Percentiles rank a stretch among this genome's conserved stretches.
Evolutionary conservation across 1,284 basidiomycete species (phyloP).

Genomic region (Trametes sp.): DNA sequence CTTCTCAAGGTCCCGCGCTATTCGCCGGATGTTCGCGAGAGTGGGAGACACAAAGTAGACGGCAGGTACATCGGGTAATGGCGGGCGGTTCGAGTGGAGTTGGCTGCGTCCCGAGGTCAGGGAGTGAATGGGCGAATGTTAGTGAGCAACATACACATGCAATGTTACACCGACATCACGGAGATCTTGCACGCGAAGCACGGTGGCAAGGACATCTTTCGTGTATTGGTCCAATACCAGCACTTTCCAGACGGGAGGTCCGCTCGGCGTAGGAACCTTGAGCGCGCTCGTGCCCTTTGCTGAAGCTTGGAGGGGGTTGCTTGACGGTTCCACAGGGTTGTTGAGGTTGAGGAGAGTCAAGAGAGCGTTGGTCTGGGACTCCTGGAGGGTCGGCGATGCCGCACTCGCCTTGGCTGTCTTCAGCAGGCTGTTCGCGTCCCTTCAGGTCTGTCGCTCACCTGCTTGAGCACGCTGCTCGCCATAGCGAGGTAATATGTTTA

Average conservation of each 20-base stretch:
- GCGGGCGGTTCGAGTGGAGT: conserved; percentile 88
- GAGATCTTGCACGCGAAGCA: conserved; percentile 94
- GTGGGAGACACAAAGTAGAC: conserved; percentile 98
- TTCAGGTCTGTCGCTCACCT: conserved; percentile 49
- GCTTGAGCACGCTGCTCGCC: conserved; percentile 63
- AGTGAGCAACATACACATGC: conserved; percentile 77
- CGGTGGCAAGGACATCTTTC: conserved; percentile 96
- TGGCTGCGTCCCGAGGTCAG: conserved; percentile 65
- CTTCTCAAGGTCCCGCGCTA: conserved; percentile 89
- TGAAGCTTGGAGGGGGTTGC: conserved; percentile 40
- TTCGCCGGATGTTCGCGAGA: conserved; percentile 84
- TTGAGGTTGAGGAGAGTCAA: conserved; percentile 57
- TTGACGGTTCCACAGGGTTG: conserved; percentile 42
- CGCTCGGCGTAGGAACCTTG: conserved; percentile 60
- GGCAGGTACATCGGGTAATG: conserved; percentile 95
- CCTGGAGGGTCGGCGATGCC: conserved; percentile 65
- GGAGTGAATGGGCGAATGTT: background rate
- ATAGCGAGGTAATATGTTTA: conserved; percentile 42
- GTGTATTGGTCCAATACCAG: conserved; percentile 94
- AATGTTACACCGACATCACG: conserved; percentile 96
- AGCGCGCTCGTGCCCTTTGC: conserved; percentile 47
- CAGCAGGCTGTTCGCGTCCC: background rate
- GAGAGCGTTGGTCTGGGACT: conserved; percentile 80
- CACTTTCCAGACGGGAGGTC: conserved; percentile 95
- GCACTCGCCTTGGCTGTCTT: conserved; percentile 34